phyloP scores from a whole-genome alignment of 2,329 filamentous ascomycete species.

The Cytospora piceicola region DNA sequence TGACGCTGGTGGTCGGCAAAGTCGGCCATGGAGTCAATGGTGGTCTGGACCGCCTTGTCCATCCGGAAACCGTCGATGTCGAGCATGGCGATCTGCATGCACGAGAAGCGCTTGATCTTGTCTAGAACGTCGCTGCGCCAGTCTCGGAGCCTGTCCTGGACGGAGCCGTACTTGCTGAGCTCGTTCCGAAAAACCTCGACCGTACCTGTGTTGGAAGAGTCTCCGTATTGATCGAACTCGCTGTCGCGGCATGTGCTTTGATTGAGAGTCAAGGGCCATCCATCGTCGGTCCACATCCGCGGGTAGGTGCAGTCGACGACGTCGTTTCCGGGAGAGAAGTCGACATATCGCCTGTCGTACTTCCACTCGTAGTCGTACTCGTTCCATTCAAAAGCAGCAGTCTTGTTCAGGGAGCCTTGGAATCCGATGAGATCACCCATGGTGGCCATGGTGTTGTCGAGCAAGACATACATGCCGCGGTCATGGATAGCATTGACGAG shows the following conservation, averaged over 20 bases:
- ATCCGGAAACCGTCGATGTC: slow-evolving; percentile 70
- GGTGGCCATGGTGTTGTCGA: slow-evolving; percentile 69
- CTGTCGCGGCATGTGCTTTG: slow-evolving; percentile 61
- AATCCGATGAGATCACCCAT: slow-evolving; percentile 68
- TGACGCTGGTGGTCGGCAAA: slow-evolving; percentile 60
- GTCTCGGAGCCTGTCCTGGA: slow-evolving; percentile 68
- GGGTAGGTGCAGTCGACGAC: slow-evolving; percentile 63
- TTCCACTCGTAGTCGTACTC: slow-evolving; percentile 66
- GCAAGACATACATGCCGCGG: slow-evolving; percentile 67
- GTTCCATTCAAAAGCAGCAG: slow-evolving; percentile 56
- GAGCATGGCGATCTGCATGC: slow-evolving; percentile 64
- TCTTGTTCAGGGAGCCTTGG: slow-evolving; percentile 61
- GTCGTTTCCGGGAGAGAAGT: slow-evolving; percentile 59
- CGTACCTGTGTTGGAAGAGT: slow-evolving; percentile 55
- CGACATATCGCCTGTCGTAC: slow-evolving; percentile 55
- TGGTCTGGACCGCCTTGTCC: slow-evolving; percentile 68
- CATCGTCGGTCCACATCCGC: slow-evolving; percentile 63
- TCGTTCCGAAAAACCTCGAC: slow-evolving; percentile 67
- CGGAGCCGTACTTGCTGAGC: slow-evolving; percentile 67
- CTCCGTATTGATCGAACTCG: slow-evolving; percentile 67
- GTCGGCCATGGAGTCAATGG: slow-evolving; percentile 62
- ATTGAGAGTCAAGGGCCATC: slow-evolving; percentile 51
- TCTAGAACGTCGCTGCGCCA: slow-evolving; percentile 62
- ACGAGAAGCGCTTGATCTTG: slow-evolving; percentile 64
- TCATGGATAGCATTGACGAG: slow-evolving; percentile 62